phyloP scores from a whole-genome alignment of 2,329 filamentous ascomycete species.

The Lojkania enalia region DNA sequence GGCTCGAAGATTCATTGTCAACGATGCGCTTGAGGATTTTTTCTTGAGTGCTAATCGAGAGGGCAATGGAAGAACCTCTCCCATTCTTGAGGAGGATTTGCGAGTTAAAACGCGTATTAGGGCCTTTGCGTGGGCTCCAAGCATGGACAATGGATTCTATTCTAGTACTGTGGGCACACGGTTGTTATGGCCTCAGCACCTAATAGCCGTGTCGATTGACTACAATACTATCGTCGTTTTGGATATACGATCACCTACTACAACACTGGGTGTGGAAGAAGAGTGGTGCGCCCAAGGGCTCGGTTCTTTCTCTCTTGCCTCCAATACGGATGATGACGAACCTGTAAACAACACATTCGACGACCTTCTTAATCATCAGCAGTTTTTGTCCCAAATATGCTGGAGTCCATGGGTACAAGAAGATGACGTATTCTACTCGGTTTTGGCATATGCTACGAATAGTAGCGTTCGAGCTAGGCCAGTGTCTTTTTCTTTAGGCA shows the following conservation, averaged over 20 bases:
- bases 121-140: conserved; percentile 48
- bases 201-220: conserved; percentile 48
- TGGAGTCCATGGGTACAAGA: conserved; percentile 46
- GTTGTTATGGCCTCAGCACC: conserved; percentile 30
- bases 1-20: conserved; percentile 58
- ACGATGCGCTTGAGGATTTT: conserved; percentile 50
- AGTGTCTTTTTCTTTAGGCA: conserved; percentile 20
- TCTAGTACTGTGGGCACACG: conserved; percentile 29
- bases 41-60: conserved; percentile 26
- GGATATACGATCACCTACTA: conserved; percentile 43
- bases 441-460: conserved; percentile 44
- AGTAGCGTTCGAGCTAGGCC: conserved; percentile 31
- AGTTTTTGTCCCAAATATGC: conserved; percentile 39
- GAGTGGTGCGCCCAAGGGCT: conserved; percentile 36
- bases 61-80: conserved; percentile 20
- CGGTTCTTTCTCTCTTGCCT: conserved; percentile 25
- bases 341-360: conserved; percentile 28
- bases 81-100: conserved; percentile 35
- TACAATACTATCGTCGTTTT: conserved; percentile 47
- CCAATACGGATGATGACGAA: conserved; percentile 14
- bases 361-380: conserved; percentile 35
- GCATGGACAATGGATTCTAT: conserved; percentile 15
- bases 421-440: conserved; percentile 24
- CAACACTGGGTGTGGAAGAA: conserved; percentile 27
- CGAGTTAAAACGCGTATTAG: conserved; percentile 45